Evolutionary conservation across 305 asterid genomes (phyloP).

Genomic region (Caryopteris hybrid): DNA sequence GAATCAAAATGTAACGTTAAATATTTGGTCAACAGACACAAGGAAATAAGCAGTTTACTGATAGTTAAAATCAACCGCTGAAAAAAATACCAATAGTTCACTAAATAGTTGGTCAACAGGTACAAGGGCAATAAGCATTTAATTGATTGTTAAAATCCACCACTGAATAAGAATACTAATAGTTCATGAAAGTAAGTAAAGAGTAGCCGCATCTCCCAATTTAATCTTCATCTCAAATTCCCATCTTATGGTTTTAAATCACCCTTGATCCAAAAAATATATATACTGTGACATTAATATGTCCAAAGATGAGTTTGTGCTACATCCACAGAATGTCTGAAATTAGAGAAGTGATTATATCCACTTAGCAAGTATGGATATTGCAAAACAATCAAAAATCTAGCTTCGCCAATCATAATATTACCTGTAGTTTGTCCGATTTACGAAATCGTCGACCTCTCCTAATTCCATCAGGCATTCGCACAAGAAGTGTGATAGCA

Average conservation of each 20-base stretch:
- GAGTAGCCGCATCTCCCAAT: background rate
- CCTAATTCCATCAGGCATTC: slow-evolving; percentile 97
- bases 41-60: too few species aligned
- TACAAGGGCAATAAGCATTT: background rate
- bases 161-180: background rate
- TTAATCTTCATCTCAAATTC: background rate
- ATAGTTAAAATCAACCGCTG: too few species aligned
- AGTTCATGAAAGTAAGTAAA: background rate
- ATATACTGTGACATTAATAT: background rate
- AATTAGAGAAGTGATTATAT: background rate
- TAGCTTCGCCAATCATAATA: background rate
- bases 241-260: background rate
- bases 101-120: background rate
- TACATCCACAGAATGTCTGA: background rate
- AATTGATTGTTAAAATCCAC: background rate
- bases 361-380: background rate
- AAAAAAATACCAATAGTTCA: background rate
- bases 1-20: too few species aligned
- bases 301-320: background rate
- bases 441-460: slow-evolving; percentile 88
- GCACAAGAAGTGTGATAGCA: slow-evolving; percentile 85
- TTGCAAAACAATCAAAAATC: background rate
- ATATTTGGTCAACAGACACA: too few species aligned
- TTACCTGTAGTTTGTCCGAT: slow-evolving; percentile 88
- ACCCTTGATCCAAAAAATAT: background rate